These are phyloP conservation scores for Debaryomyces maramus DNA, from an alignment of 805 yeast species.

Conservation along the genomic window DNA sequence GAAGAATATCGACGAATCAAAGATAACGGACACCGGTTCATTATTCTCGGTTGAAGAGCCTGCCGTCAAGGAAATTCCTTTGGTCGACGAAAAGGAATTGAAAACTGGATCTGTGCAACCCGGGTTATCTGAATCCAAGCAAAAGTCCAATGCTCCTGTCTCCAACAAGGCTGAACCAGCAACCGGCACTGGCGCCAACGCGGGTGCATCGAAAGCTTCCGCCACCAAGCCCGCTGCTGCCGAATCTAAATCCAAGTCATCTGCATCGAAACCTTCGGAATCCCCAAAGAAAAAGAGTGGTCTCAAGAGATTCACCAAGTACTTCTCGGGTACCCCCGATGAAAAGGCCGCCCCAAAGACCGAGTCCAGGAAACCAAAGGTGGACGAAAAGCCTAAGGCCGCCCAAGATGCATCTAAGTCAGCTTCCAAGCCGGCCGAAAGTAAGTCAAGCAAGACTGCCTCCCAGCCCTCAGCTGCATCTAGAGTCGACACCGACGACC, in stretches of 20 bases:
- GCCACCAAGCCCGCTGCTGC: background rate
- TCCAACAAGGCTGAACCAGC: background rate
- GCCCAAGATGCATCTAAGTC: background rate
- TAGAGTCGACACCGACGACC: conserved; percentile 21
- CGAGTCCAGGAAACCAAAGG: background rate
- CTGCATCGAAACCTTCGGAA: conserved; percentile 7
- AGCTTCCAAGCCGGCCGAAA: background rate
- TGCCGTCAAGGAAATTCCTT: conserved; percentile 15
- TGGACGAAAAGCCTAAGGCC: background rate
- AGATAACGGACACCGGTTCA: conserved; percentile 39
- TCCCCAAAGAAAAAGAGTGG: conserved; percentile 14
- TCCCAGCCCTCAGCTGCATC: background rate
- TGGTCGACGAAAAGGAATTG: conserved; percentile 10
- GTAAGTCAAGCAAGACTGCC: background rate
- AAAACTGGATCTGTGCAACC: conserved; percentile 9
- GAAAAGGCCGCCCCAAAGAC: background rate
- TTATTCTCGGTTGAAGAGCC: conserved; percentile 35
- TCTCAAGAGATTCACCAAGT: conserved; percentile 20
- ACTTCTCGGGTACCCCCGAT: conserved; percentile 12
- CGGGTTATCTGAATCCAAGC: conserved; percentile 3
- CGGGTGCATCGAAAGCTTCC: conserved; percentile 1
- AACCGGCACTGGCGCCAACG: conserved; percentile 7
- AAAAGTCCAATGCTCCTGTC: background rate
- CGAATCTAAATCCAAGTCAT: background rate
- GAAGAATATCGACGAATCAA: conserved; percentile 32